Evolutionary conservation across 2,329 filamentous ascomycete species (phyloP), one percentile per base, ranked within the genome.

Genomic region (Corniculantispora saksenae): DNA sequence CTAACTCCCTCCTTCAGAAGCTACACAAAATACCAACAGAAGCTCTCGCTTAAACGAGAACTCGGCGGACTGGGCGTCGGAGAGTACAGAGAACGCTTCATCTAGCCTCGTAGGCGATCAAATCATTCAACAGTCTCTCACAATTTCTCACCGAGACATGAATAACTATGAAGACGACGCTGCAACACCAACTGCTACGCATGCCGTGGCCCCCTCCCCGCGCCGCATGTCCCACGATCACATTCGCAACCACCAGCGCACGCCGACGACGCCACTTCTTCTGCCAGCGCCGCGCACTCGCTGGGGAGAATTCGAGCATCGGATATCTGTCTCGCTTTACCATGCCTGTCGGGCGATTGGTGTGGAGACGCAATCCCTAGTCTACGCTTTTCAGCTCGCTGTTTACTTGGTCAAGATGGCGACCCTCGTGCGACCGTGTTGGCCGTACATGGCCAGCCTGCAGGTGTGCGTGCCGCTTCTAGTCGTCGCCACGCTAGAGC

Each of bases 341-440:
- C 68, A 67, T 6, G 38, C 71, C 15, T 68, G 69, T 57, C 62
- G 65, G 4, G 56, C 66, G 3, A 19, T 77, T 71, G 66, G 70
- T 70, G 55, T 67, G 69, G 50, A 78, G 73, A 71, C 67, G 69
- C 58, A 73, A 9, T 40, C 77, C 8, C 67, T 71, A 71, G 76
- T 75, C 74, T 76, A 57, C 61, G 79, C 6, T 27, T 68, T 84
- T 23, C 89, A 89, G 56, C 76, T 92, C 3, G 70, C 76, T 1
- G 70, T 94, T 1, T 94, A 97, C 70, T 74, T 90, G 7, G 69
- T 84, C 58, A 97, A 97, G 75, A 78, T 93, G 10, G 78, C 84
- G 15, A 86, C 87, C 0, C 77, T 95, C 12, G 82, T 85, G 3
- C 82, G 84, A 55, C 85, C 89, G 1, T 97, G 93, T 75, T 87